Base-by-base conservation (phyloP, 768 basidiomycete genomes). In the Cantharellus anzutake region DNA sequence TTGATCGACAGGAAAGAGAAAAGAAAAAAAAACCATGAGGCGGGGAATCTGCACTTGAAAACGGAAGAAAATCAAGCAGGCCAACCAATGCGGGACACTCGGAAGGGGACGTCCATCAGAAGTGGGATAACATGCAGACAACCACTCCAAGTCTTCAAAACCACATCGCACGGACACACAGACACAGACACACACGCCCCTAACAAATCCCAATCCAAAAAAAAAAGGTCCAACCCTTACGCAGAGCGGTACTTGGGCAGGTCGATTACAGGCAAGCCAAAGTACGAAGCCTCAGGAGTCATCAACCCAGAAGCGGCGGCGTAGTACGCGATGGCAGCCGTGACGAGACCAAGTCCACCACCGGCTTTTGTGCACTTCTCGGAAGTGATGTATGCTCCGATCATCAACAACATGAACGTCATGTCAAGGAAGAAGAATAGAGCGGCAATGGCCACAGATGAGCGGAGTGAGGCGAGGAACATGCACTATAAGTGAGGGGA, bases 371-470 rank as follows among this genome's bases (percentile, higher is more conserved):
- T 62, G 34, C 63, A 60, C 29, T 37, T 60, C 2, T 59, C 48
- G 20, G 63, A 64, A 38, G 62, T 66, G 3, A 68, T 65, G 68
- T 72, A 75, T 64, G 68, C 65, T 64, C 75, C 74, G 5, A 69
- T 63, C 3, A 71, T 72, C 48, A 80, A 72, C 14, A 79, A 60
- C 48, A 74, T 48, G 71, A 78, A 83, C 3, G 81, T 81, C 56
- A 77, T 60, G 38, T 70, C 72, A 29, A 83, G 74, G 74, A 71
- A 78, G 68, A 72, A 68, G 67, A 82, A 77, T 16, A 83, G 67
- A 0, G 73, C 67, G 14, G 75, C 67, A 20, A 82, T 70, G 41
- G 73, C 74, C 44, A 80, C 42, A 53, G 76, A 80, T 35, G 75
- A 73, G 61, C 78, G 74, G 2, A 78, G 67, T 2, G 76, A 68